These are phyloP conservation scores for Ulota crispa DNA, from an alignment of 225 moss, liverwort and hornwort genomes.

Conservation along the genomic window DNA sequence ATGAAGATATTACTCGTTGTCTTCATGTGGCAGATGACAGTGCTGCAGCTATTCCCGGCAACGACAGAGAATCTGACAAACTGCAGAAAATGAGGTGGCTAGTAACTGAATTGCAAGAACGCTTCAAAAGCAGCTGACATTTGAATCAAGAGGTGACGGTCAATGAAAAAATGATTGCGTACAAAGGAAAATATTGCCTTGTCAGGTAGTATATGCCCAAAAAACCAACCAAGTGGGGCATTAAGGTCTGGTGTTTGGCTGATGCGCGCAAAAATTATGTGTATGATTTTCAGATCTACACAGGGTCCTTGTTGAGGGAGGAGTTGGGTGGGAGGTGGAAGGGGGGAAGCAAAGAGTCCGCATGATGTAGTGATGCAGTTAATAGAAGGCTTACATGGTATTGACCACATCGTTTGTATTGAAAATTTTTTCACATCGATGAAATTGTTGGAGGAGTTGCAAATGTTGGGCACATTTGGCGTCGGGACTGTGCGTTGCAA, in stretches of 20 bases:
- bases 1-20: background rate
- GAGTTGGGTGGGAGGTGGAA: background rate
- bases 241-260: background rate
- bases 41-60: accelerated
- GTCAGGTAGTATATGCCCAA: too few species aligned
- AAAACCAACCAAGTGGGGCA: background rate
- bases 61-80: background rate
- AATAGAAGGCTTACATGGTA: background rate
- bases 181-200: background rate
- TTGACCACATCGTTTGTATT: background rate
- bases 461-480: too few species aligned
- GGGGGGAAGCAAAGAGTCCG: background rate
- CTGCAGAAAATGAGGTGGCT: background rate
- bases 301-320: background rate
- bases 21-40: background rate
- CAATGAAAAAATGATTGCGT: too few species aligned
- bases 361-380: background rate
- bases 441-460: too few species aligned
- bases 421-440: background rate
- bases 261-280: too few species aligned
- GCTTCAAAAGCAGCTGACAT: background rate
- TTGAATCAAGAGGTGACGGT: background rate
- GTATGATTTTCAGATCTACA: too few species aligned
- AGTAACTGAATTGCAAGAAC: background rate
- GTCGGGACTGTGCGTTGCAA: too few species aligned